Evolutionary conservation across 2,329 filamentous ascomycete species (phyloP), one percentile per base, ranked within the genome.

Genomic region (Fusarium chuoi): DNA sequence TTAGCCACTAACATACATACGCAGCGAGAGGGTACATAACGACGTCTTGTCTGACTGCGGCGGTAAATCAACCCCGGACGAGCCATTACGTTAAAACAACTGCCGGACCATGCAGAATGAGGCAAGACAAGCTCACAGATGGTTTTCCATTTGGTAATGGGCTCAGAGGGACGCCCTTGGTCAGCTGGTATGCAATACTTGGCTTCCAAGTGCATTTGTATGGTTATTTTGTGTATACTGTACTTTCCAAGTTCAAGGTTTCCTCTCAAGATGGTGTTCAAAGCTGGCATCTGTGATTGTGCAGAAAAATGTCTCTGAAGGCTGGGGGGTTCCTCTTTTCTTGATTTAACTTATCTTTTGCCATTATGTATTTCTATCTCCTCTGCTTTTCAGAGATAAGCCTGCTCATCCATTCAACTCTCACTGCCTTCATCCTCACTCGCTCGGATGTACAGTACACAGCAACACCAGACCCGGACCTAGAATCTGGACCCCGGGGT

Each of bases 301-400:
- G 54, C 68, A 66, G 63, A 49, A 70, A 70, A 70, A 56, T 72
- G 70, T 74, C 69, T 64, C 68, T 65, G 57, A 56, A 62, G 65
- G 62, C 56, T 59, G 56, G 65, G 64, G 64, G 65, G 68, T 70
- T 67, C 68, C 63, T 73, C 74, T 69, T 77, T 68, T 74, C 65
- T 70, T 61, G 71, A 70, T 76, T 52, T 46, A 67, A 67, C 65
- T 68, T 79, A 80, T 79, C 78, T 75, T 78, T 81, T 78, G 39
- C 70, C 77, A 82, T 83, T 83, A 83, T 80, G 82, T 83, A 83
- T 83, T 83, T 80, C 77, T 75, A 81, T 82, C 76, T 82, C 77
- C 77, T 82, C 63, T 73, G 20, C 49, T 73, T 74, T 72, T 62
- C 61, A 74, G 60, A 81, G 80, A 82, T 82, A 82, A 82, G 80